A percentile compares a stretch with the other conserved stretches of the same genome.
Evolutionary conservation across 495 filamentous ascomycete genomes (phyloP).

Genomic region (Trichocladium uniseriatum): DNA sequence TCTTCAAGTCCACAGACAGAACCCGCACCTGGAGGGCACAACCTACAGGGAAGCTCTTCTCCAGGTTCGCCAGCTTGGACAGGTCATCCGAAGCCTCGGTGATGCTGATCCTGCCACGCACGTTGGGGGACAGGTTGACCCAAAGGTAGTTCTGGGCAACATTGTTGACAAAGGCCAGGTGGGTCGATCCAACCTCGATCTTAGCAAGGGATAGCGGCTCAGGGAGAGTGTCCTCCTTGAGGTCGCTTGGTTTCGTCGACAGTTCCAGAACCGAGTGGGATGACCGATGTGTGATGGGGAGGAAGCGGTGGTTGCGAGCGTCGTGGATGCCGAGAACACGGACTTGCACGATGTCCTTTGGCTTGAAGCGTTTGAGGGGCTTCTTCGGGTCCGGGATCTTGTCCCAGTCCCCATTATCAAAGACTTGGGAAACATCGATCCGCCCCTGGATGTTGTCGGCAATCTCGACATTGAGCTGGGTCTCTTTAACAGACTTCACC

Average conservation of each 20-base stretch:
- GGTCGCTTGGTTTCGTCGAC: slow-evolving; percentile 66
- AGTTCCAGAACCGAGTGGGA: slow-evolving; percentile 81
- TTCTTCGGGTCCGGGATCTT: slow-evolving; percentile 72
- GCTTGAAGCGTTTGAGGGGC: slow-evolving; percentile 62
- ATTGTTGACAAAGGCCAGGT: slow-evolving; percentile 85
- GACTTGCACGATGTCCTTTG: slow-evolving; percentile 60
- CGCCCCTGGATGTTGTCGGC: slow-evolving; percentile 86
- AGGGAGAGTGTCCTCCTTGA: slow-evolving; percentile 33
- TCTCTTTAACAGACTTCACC: slow-evolving; percentile 71
- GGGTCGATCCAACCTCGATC: slow-evolving; percentile 56
- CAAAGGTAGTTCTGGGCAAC: slow-evolving; percentile 65
- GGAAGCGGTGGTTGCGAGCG: slow-evolving; percentile 79
- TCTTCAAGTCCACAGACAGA: slow-evolving; percentile 59
- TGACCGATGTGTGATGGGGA: slow-evolving; percentile 78
- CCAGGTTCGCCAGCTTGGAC: slow-evolving; percentile 60
- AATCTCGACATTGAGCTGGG: slow-evolving; percentile 83
- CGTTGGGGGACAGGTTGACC: slow-evolving; percentile 84
- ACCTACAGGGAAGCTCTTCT: slow-evolving; percentile 79
- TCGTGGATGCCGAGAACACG: slow-evolving; percentile 82
- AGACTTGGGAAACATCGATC: slow-evolving; percentile 81
- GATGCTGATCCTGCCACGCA: slow-evolving; percentile 69
- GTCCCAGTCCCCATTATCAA: slow-evolving; percentile 61
- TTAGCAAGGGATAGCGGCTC: slow-evolving; percentile 65
- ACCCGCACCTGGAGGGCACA: slow-evolving; percentile 75
- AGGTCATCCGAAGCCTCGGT: slow-evolving; percentile 83